Evolutionary conservation across 2,329 filamentous ascomycete genomes (phyloP), one percentile per base, ranked within the genome.

Genomic region (Curvularia verruculosa): DNA sequence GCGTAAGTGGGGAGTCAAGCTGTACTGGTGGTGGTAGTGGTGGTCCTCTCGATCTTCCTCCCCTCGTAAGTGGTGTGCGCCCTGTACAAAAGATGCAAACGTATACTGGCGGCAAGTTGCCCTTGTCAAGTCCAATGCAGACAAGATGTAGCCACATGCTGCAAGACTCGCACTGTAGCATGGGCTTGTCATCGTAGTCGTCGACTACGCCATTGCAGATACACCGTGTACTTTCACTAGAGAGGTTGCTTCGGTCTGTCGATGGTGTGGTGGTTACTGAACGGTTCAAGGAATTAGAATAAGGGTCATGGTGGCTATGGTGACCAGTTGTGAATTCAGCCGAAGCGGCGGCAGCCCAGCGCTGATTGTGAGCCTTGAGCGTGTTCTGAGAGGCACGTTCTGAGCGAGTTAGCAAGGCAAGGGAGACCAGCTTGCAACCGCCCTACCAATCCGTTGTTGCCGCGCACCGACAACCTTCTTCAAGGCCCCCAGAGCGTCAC

Each of bases 91-190:
- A 77, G 4, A 76, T 56, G 58, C 77, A 78, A 1, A 78, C 71
- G 48, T 75, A 78, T 5, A 77, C 74, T 1, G 73, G 66, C 5
- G 76, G 76, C 74, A 82, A 72, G 51, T 78, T 80, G 36, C 79
- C 77, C 18, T 77, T 71, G 54, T 82, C 80, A 15, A 87, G 71
- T 1, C 85, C 84, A 21, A 87, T 79, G 64, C 86, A 88, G 52
- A 78, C 78, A 29, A 82, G 82, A 65, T 88, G 86, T 28, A 85
- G 76, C 82, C 84, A 88, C 64, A 87, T 85, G n/a, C 78, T 82
- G 75, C 85, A 88, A 23, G 82, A 84, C 70, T 85, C 83, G 74
- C 86, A 88, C 76, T 87, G 85, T 45, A 88, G 81, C 82, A 88
- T 85, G 28, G 83, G 70, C 63, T 81, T 80, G 21, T 81, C 83